phyloP scores from a whole-genome alignment of 2,329 filamentous ascomycete species.

The Arthrocladium fulminans region DNA sequence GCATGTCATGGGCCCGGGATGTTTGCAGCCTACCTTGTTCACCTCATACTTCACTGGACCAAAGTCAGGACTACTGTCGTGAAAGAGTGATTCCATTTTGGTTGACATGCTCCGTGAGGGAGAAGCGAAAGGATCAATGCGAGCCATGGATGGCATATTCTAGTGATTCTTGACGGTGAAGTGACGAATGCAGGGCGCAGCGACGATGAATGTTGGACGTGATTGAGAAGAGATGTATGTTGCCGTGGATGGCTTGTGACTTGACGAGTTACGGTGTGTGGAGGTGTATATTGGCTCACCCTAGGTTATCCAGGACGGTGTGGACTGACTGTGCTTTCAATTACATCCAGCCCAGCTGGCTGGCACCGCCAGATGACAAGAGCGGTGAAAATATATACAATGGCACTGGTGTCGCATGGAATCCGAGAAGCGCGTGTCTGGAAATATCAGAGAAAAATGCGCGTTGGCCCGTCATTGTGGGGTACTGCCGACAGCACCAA shows the following conservation, averaged over 20 bases:
- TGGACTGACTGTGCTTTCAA: not conserved
- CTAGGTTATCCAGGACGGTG: not conserved
- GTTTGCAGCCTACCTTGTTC: conserved; percentile 7
- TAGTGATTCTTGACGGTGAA: conserved; percentile 2
- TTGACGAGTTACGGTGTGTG: not conserved
- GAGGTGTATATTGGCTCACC: not conserved
- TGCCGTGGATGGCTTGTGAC: not conserved
- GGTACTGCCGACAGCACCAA: no score
- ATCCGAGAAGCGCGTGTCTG: not conserved
- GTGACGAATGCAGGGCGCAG: not conserved
- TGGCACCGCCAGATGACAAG: not conserved
- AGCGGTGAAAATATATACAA: not conserved
- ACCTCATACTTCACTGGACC: conserved; percentile 16
- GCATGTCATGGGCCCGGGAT: not conserved
- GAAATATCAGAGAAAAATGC: not conserved
- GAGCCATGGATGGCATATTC: conserved; percentile 24
- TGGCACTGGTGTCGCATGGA: not conserved
- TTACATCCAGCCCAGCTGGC: not conserved
- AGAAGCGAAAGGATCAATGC: conserved; percentile 19
- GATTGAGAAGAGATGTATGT: not conserved
- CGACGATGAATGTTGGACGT: not conserved
- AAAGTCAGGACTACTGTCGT: conserved; percentile 23
- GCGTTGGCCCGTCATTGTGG: not conserved
- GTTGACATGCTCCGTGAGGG: conserved; percentile 10
- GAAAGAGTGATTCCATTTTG: conserved; percentile 20